Base-by-base conservation (phyloP, 495 filamentous ascomycete species). In the Rhypophila decipiens region DNA sequence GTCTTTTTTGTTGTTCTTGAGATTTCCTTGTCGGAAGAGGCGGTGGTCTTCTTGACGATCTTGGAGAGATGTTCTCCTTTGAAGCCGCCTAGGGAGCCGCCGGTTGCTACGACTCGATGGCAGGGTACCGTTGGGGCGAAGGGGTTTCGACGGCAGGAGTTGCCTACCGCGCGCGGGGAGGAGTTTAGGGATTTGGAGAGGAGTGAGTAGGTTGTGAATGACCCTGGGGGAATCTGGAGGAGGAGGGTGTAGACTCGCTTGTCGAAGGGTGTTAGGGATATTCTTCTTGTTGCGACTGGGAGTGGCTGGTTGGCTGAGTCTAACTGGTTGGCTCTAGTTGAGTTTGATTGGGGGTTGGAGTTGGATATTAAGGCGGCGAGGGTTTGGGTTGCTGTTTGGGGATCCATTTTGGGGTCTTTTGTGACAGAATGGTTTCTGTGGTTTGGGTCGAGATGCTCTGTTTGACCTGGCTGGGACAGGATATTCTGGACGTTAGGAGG, bases 81-180 rank as follows among this genome's bases (percentile, higher is more conserved):
- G 64, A 77, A 78, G 7, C 75, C 75, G 36, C 75, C 75, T 4
- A 78, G 63, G 0, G 58, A 34, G n/a, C 69, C 60, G 20, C 58
- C 62, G 10, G 67, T 70, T 8, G 75, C 58, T 20, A 78, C 59
- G 51, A 75, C 64, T 44, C 78, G 61, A 66, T 80, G 70, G 59
- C 72, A 72, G 19, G 74, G 69, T 22, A 87, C 83, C 27, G 72
- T 68, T 0, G 84, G 84, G 31, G 84, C 84, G 52, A 79, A 87
- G 0, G 83, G 84, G 51, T 87, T 88, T 13, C 70, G 74, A 18
- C 86, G 75, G 58, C 87, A 77, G 0, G 87, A 88, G 48, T 83
- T 86, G 10, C 88, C 88, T 2, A 95, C 83, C 2, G 88, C 88
- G 1, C 88, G 74, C 21, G 88, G 83, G 9, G 84, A 88, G 3